phyloP scores from a whole-genome alignment of 140 eudicot genomes.

The Stevia rebaudiana region DNA sequence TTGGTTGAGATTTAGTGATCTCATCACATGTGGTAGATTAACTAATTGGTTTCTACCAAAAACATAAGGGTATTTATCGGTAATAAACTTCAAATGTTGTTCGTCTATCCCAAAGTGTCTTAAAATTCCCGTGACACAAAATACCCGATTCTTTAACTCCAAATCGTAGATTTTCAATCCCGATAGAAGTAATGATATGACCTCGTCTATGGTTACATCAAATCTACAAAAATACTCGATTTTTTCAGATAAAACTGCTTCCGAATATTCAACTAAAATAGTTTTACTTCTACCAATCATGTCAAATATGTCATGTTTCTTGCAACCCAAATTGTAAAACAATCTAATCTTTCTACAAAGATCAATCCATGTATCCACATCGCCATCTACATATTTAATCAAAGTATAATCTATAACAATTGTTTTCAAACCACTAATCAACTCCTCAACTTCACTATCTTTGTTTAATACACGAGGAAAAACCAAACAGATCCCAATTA shows the following conservation, averaged over 20 bases:
- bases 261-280: slow-evolving; percentile 44
- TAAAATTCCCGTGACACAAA: slow-evolving; percentile 52
- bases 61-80: slow-evolving; percentile 44
- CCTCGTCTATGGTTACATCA: slow-evolving; percentile 40
- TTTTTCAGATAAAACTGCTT: slow-evolving; percentile 41
- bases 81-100: slow-evolving; percentile 22
- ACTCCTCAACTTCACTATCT: slow-evolving; percentile 24
- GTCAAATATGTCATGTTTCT: slow-evolving; percentile 40
- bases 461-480: slow-evolving; percentile 48
- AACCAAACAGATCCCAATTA: slow-evolving; percentile 56
- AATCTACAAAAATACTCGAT: slow-evolving; percentile 48
- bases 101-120: slow-evolving; percentile 44
- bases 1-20: slow-evolving; percentile 52
- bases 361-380: slow-evolving; percentile 50
- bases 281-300: slow-evolving; percentile 42
- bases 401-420: slow-evolving; percentile 49
- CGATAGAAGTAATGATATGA: slow-evolving; percentile 44
- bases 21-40: slow-evolving; percentile 59
- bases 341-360: slow-evolving; percentile 60
- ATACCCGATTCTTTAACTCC: slow-evolving; percentile 31
- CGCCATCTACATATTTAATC: slow-evolving; percentile 36
- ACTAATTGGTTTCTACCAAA: slow-evolving; percentile 54
- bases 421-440: slow-evolving; percentile 45
- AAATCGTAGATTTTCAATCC: slow-evolving; percentile 27
- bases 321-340: slow-evolving; percentile 53